These are phyloP conservation scores for Gaertneriomyces sp. DNA, from an alignment of 192 early-diverging fungal species.

Conservation along the genomic window DNA sequence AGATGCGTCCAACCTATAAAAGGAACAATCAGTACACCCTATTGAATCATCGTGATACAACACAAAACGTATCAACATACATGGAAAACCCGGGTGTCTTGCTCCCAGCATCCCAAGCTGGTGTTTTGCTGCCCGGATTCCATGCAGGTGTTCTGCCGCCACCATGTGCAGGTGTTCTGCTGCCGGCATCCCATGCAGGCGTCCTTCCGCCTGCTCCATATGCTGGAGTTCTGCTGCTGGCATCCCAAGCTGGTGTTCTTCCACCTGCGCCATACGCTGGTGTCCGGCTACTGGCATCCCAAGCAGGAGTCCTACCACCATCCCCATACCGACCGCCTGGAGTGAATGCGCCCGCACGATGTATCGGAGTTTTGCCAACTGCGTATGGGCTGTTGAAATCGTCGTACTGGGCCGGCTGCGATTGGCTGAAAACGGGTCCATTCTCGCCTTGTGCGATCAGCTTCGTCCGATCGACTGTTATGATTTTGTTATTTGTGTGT, in stretches of 20 bases:
- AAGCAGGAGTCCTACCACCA: slow-evolving; percentile 65
- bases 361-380: slow-evolving; percentile 49
- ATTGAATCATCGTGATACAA: slow-evolving; percentile 3
- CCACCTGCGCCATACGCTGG: slow-evolving; percentile 44
- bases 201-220: slow-evolving; percentile 54
- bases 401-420: background rate
- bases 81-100: slow-evolving; percentile 23
- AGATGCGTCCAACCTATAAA: slow-evolving; percentile 2
- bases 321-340: slow-evolving; percentile 14
- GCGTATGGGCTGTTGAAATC: slow-evolving; percentile 14
- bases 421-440: slow-evolving; percentile 5
- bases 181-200: slow-evolving; percentile 48
- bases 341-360: slow-evolving; percentile 12
- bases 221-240: slow-evolving; percentile 33
- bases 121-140: slow-evolving; percentile 51
- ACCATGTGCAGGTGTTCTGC: slow-evolving; percentile 44
- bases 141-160: slow-evolving; percentile 55
- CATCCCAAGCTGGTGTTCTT: slow-evolving; percentile 55
- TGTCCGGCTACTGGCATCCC: slow-evolving; percentile 64
- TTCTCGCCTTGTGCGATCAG: slow-evolving; percentile 58
- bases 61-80: slow-evolving; percentile 21
- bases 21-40: slow-evolving; percentile 1
- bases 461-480: slow-evolving; percentile 77
- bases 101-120: slow-evolving; percentile 45
- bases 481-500: slow-evolving; percentile 79